Evolutionary conservation across 495 filamentous ascomycete genomes (phyloP).

Genomic region (Melanomma pulvis-pyrius): DNA sequence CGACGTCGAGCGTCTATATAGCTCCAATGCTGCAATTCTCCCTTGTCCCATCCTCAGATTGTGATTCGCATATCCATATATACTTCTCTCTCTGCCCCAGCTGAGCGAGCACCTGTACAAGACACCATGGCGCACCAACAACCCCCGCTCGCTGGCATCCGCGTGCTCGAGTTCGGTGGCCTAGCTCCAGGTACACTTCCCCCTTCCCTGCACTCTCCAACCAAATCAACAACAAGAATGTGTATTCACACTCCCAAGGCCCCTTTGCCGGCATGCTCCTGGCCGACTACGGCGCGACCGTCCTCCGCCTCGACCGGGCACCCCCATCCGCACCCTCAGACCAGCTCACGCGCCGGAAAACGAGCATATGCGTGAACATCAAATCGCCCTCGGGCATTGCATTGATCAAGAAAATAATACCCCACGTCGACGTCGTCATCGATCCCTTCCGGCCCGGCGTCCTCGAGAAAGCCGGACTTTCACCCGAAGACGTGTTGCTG

Average conservation of each 20-base stretch:
- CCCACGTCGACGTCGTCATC: slow-evolving; percentile 74
- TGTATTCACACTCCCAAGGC: slow-evolving; percentile 50
- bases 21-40: slow-evolving; percentile 15
- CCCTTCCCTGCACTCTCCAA: slow-evolving; percentile 1
- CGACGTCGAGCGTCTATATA: slow-evolving; percentile 28
- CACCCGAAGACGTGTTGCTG: slow-evolving; percentile 64
- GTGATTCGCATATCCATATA: not conserved
- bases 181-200: slow-evolving; percentile 73
- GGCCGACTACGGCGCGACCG: slow-evolving; percentile 82
- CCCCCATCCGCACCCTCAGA: slow-evolving; percentile 58
- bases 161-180: slow-evolving; percentile 87
- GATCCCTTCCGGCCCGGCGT: slow-evolving; percentile 92
- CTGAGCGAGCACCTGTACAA: not conserved
- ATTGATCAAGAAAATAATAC: slow-evolving; percentile 66
- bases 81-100: not conserved
- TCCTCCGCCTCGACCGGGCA: slow-evolving; percentile 83
- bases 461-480: slow-evolving; percentile 78
- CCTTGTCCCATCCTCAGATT: not conserved
- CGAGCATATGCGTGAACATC: slow-evolving; percentile 75
- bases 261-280: slow-evolving; percentile 90
- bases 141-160: slow-evolving; percentile 72
- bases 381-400: slow-evolving; percentile 64
- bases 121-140: slow-evolving; percentile 36
- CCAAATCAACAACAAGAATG: not conserved
- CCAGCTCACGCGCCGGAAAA: slow-evolving; percentile 75